A percentile compares a stretch with the other conserved stretches of the same genome.
Conservation (phyloP, 495 filamentous ascomycete species). For the Alectoria sarmentosa region DNA sequence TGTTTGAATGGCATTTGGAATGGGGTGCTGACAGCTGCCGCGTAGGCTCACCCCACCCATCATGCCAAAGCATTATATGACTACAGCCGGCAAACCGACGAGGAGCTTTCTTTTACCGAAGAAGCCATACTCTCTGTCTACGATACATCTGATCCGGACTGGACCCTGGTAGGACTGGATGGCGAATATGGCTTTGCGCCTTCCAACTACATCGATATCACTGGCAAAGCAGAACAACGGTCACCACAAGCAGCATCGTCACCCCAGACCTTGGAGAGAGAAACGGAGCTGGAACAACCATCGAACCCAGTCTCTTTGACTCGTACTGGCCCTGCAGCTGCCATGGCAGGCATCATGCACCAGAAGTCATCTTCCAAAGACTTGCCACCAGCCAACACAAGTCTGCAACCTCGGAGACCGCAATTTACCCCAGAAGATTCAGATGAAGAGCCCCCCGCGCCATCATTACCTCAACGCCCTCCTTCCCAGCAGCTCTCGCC, state of each 20-base stretch:
- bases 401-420: constrained; percentile 36
- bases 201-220: constrained; percentile 88
- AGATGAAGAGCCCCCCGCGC: constrained; percentile 55
- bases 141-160: constrained; percentile 89
- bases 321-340: constrained; percentile 58
- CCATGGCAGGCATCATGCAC: constrained; percentile 65
- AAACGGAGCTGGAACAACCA: constrained; percentile 19
- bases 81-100: constrained; percentile 94
- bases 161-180: constrained; percentile 83
- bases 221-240: constrained; percentile 24
- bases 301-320: constrained; percentile 29
- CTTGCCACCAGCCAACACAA: constrained; percentile 37
- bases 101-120: constrained; percentile 93
- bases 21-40: constrained; percentile 22
- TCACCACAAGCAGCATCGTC: constrained; percentile 30
- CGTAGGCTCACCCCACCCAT: constrained; percentile 61
- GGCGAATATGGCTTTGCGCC: constrained; percentile 92
- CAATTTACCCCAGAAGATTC: constrained; percentile 55
- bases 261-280: constrained; percentile 12
- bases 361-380: constrained; percentile 39
- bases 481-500: constrained; percentile 52
- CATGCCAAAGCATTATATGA: constrained; percentile 87
- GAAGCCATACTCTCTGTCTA: constrained; percentile 78
- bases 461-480: constrained; percentile 62
- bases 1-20: background rate